These are phyloP conservation scores for Teunomyces aglyptinius DNA, from an alignment of 805 yeast genomes.

Conservation along the genomic window DNA sequence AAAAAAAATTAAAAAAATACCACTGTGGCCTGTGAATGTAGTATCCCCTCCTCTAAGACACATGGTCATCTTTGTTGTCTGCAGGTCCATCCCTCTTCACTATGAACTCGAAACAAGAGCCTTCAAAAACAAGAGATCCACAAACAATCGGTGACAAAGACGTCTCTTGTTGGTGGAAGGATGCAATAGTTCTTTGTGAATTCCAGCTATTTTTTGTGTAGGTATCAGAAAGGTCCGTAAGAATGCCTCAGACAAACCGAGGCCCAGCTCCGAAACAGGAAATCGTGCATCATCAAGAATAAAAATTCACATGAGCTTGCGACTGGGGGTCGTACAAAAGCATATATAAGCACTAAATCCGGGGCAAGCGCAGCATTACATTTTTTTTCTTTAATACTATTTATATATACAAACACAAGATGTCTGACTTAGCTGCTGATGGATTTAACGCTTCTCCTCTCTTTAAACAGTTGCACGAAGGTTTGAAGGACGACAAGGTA, in stretches of 20 bases:
- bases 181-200: no score
- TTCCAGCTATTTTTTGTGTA: no score
- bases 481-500: conserved; percentile 33
- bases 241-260: background rate
- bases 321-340: background rate
- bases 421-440: conserved; percentile 28
- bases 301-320: conserved; percentile 2
- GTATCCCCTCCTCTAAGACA: no score
- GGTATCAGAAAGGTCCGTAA: no score
- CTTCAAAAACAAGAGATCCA: no score
- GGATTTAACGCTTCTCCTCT: conserved; percentile 46
- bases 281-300: background rate
- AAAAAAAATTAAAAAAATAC: no score
- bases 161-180: background rate
- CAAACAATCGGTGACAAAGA: background rate
- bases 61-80: no score
- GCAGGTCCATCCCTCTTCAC: no score
- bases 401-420: conserved; percentile 6
- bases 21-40: no score
- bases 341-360: conserved; percentile 5
- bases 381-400: background rate
- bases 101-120: no score
- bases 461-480: conserved; percentile 38
- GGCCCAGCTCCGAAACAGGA: conserved; percentile 4
- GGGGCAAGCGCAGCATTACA: background rate